Evolutionary conservation across 192 early-diverging fungal species (phyloP).

Genomic region (Lobosporangium transversale): DNA sequence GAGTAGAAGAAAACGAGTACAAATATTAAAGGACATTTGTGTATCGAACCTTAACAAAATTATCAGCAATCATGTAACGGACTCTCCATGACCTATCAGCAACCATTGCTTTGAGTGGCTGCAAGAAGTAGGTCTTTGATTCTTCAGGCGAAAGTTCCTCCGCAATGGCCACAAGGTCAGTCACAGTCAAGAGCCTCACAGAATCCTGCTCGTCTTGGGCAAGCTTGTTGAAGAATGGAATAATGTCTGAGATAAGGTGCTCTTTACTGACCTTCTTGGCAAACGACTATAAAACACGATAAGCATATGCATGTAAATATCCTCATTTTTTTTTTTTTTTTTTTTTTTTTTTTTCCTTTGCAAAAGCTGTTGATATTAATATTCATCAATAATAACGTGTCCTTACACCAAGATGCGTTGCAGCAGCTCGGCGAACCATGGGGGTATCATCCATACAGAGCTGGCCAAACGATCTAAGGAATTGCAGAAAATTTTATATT

Average conservation of each 20-base stretch:
- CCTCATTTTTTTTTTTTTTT: no score
- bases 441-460: conserved; percentile 95
- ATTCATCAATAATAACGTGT: neutral
- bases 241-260: conserved; percentile 81
- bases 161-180: conserved; percentile 91
- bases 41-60: conserved; percentile 85
- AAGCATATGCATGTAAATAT: neutral
- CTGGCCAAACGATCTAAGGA: conserved; percentile 73
- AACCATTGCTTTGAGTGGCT: conserved; percentile 78
- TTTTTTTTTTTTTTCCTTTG: no score
- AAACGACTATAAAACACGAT: conserved; percentile 63
- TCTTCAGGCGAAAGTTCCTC: conserved; percentile 81
- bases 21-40: no score
- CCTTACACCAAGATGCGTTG: conserved; percentile 81
- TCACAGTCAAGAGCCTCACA: conserved; percentile 93
- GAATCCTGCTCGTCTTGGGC: conserved; percentile 94
- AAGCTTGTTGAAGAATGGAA: conserved; percentile 87
- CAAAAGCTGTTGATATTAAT: neutral
- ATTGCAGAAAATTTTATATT: no score
- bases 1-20: no score
- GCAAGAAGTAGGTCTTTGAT: conserved; percentile 78
- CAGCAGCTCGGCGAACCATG: conserved; percentile 96
- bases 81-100: conserved; percentile 98
- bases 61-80: conserved; percentile 98
- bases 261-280: conserved; percentile 75